Conservation (phyloP, 192 early-diverging fungal genomes). For the Linnemannia zychae region DNA sequence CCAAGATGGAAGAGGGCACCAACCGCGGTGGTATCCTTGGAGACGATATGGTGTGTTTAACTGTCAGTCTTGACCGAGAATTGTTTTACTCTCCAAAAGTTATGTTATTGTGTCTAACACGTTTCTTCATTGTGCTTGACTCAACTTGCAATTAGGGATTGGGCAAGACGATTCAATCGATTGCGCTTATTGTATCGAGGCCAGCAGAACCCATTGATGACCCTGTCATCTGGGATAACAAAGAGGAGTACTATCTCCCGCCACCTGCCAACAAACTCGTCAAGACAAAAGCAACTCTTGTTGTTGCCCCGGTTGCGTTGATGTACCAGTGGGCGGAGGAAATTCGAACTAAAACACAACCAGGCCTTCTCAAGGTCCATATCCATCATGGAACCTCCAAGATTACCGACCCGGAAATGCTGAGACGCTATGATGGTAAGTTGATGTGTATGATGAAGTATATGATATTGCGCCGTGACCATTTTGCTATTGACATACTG, state of each 20-base stretch:
- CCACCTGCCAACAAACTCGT: slow-evolving; percentile 24
- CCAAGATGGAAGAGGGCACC: slow-evolving; percentile 62
- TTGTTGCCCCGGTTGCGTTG: slow-evolving; percentile 78
- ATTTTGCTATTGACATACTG: background rate
- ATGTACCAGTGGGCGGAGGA: slow-evolving; percentile 83
- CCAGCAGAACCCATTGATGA: slow-evolving; percentile 22
- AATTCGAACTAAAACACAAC: slow-evolving; percentile 66
- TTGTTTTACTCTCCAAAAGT: too few relatives aligned
- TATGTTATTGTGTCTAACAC: too few relatives aligned
- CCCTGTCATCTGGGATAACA: slow-evolving; percentile 29
- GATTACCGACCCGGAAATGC: slow-evolving; percentile 39
- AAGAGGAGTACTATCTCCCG: background rate
- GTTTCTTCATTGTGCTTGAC: background rate
- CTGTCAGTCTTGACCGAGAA: background rate
- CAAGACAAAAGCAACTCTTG: slow-evolving; percentile 70
- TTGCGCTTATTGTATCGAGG: slow-evolving; percentile 66
- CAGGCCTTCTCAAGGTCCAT: slow-evolving; percentile 65
- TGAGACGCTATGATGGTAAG: slow-evolving; percentile 65
- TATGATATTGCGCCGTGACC: background rate
- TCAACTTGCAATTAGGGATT: slow-evolving; percentile 56
- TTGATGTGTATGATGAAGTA: background rate
- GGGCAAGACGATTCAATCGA: slow-evolving; percentile 83
- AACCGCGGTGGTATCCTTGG: slow-evolving; percentile 71
- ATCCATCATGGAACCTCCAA: slow-evolving; percentile 73
- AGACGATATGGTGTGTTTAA: slow-evolving; percentile 69